Base-by-base conservation (phyloP, 2,329 filamentous ascomycete species). In the Sporothrix luriei region DNA sequence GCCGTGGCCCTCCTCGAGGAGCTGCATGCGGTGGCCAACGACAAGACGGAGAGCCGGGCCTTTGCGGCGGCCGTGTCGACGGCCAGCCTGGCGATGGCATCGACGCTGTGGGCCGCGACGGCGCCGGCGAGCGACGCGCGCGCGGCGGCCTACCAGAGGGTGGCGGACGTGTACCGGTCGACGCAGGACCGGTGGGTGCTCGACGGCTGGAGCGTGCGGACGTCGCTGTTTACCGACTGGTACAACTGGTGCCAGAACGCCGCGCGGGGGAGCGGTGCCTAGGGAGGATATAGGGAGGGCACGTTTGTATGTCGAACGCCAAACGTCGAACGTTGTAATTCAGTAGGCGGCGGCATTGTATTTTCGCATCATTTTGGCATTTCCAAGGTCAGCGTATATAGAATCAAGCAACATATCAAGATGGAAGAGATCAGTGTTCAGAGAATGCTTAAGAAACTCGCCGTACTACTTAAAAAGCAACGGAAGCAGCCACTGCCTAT, bases 1-100 rank as follows among this genome's bases (percentile, higher is more conserved):
- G 79, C 87, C 51, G 83, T 89, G 76, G 80, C 80, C 11, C 79
- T 92, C 10, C 80, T 98, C 55, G 81, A 82, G 70, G 82, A 84
- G 46, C 84, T 97, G 14, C 93, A 97, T 75, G 89, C 92, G 77
- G 88, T 88, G 3, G 82, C 84, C 62, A 82, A 85, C 74, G 88
- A 88, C 68, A 79, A 78, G 1, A 88, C 92, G 0, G 73, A 73
- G 70, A 73, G 69, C 65, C 90, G 91, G 72, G 83, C 88, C 2
- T 93, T 95, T 78, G 87, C 88, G 26, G 88, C 87, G 75, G 89
- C 91, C 0, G 92, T 90, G 71, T 96, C 92, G 74, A 88, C 86
- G 1, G 88, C 90, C 0, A 90, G 89, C 75, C 79, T 93, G 66
- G 84, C 92, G 62, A 79, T 93, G 2, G 88, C 86, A 5, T 89